A percentile compares a stretch with the other conserved stretches of the same genome.
Evolutionary conservation across 2,329 filamentous ascomycete species (phyloP).

Genomic region (Aspergillus sergii): DNA sequence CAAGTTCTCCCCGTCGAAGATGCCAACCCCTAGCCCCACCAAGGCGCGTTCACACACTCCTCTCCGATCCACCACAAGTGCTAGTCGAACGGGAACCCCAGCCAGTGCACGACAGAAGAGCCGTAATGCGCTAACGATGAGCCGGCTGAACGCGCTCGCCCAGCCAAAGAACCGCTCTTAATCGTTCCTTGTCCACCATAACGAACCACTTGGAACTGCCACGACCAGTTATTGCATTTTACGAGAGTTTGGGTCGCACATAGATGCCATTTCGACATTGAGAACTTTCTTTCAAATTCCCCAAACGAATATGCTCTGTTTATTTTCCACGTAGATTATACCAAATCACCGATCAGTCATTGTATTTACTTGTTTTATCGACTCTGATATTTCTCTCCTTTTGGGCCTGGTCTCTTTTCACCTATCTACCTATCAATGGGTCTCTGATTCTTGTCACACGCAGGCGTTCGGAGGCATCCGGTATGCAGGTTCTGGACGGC

Average conservation of each 20-base stretch:
- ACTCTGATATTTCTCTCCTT: slow-evolving; percentile 11
- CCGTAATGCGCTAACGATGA: slow-evolving; percentile 44
- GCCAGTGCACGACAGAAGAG: slow-evolving; percentile 33
- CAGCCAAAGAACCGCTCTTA: slow-evolving; percentile 47
- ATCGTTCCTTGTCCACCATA: slow-evolving; percentile 1
- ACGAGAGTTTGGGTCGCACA: slow-evolving; percentile 12
- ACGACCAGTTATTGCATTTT: slow-evolving; percentile 5
- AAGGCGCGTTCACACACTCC: slow-evolving; percentile 40
- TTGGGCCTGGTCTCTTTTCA: slow-evolving; percentile 12
- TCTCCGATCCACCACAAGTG: slow-evolving; percentile 23
- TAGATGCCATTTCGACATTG: slow-evolving; percentile 8
- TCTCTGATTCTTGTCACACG: slow-evolving; percentile 9
- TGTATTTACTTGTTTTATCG: slow-evolving; percentile 14
- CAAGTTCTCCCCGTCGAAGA: slow-evolving; percentile 12
- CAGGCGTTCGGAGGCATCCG: slow-evolving; percentile 24
- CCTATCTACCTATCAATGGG: not conserved
- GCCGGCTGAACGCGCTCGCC: slow-evolving; percentile 51
- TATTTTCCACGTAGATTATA: slow-evolving; percentile 5
- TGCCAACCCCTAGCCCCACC: slow-evolving; percentile 32
- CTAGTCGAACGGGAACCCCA: slow-evolving; percentile 28
- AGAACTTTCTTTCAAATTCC: slow-evolving; percentile 3
- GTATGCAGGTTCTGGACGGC: slow-evolving; percentile 21
- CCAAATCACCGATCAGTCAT: slow-evolving; percentile 10
- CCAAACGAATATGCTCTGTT: slow-evolving; percentile 7
- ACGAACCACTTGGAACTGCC: not conserved